Evolutionary conservation across 257 asterid genomes (phyloP), one percentile per base, ranked within the genome.

Genomic region (Solanum sejunctum): DNA sequence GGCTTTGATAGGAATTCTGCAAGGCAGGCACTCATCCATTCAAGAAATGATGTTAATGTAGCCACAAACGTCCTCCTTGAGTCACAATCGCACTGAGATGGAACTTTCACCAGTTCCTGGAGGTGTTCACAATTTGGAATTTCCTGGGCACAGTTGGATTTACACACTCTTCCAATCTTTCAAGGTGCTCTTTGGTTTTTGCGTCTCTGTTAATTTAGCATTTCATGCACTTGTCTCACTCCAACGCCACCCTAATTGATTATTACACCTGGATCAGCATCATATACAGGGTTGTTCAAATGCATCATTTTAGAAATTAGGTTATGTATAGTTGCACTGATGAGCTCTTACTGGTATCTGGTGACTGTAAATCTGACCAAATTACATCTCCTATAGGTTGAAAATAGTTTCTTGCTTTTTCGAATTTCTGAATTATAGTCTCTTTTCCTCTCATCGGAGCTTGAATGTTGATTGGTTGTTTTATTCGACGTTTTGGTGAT

Each of bases 1-100:
- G 99, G 99, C 7, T 97, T 97, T 66, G 98, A 97, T 67, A 86
- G 97, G 88, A 89, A 92, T 89, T 91, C 98, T 28, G 98, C 98
- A 4, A 95, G 97, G 88, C 97, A 97, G 90, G 99, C 99, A 77
- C 94, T 97, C 52, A 85, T 92, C 83, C 98, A 69, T 43, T 94
- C 99, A 52, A 84, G 98, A 85, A 97, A 97, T 83, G 99, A 97
- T 81, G 26, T 95, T 57, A 95, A 92, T 87, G 93, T 93, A 47
- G 99, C 99, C 87, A 97, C 99, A 79, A 97, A 92, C 84, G 88
- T 95, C 90, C 99, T 97, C 54, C 97, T 97, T 0, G 99, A 94
- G 90, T 89, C 99, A 8, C 97, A 93, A 82, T 60, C 88, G 10
- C 94, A 87, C 86, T 89, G 85, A 90, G 84, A 52, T 77, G 43